Base-by-base conservation (phyloP, 2,329 filamentous ascomycete species). In the Fusarium sp. region DNA sequence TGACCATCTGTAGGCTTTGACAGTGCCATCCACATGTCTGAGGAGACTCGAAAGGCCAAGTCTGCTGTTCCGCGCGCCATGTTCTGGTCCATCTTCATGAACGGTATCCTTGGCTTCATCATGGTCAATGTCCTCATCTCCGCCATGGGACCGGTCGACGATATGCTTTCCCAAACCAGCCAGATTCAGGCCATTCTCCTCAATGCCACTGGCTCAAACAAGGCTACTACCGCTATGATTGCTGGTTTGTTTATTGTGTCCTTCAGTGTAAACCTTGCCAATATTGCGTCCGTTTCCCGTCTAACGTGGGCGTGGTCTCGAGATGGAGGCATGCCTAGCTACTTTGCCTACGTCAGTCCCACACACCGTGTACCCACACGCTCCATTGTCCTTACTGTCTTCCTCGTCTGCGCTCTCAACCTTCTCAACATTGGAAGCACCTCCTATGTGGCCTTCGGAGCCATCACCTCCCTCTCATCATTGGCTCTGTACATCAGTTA, bases 51-150 rank as follows among this genome's bases (percentile, higher is more conserved):
- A 28, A 71, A 69, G 15, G 71, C 71, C 4, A 73, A 73, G 46
- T 73, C 71, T 0, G 71, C 71, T 2, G 71, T 73, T 1, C 71
- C 71, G 5, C 46, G 71, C 5, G 71, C 71, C 19, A 73, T 73
- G 71, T 73, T 73, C 51, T 73, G 71, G 71, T 73, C 71, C n/a
- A 73, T 73, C 47, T 72, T 73, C 37, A 73, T 73, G 71, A 73
- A 73, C 10, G 71, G 71, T 8, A 52, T 66, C 3, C 69, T 73
- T 10, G 71, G 71, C 7, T 73, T 73, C 46, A n/a, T 73, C 44
- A 73, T 73, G 71, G 71, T 73, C 10, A 73, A 73, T 19, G 67
- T 73, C 7, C 60, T 73, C 4, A 71, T 73, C n/a, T 71, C 71
- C 2, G 61, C 69, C 3, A 73, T 73, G 71, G 71, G 71, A 6